Percentiles rank a stretch among this genome's conserved stretches.
Evolutionary conservation across 345 rosid genomes (phyloP).

Genomic region (Bretschneidera sinensis): DNA sequence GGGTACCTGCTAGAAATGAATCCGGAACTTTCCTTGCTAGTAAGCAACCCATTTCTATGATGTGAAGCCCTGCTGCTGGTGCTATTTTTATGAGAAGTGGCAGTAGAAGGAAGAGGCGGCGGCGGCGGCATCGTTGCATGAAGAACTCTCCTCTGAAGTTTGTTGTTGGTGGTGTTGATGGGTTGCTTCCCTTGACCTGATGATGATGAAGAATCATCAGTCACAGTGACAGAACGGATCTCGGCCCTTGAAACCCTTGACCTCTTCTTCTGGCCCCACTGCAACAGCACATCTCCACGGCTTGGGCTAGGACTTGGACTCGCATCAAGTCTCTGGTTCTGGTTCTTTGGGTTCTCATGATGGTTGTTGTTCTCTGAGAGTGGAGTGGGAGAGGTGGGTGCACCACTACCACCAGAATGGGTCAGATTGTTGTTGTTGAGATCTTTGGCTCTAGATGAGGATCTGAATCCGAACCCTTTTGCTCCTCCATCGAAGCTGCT

Average conservation of each 20-base stretch:
- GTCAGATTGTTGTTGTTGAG: conserved; percentile 12
- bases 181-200: conserved; percentile 37
- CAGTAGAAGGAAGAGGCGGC: conserved; percentile 16
- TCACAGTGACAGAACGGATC: conserved; percentile 35
- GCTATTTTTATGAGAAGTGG: background rate
- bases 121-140: conserved; percentile 38
- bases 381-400: conserved; percentile 19
- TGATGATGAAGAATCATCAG: conserved; percentile 49
- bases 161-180: conserved; percentile 11
- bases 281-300: conserved; percentile 49
- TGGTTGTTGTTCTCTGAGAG: conserved; percentile 18
- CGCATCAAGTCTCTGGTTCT: background rate
- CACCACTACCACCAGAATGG: conserved; percentile 3
- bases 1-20: conserved; percentile 36
- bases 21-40: conserved; percentile 29
- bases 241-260: conserved; percentile 50
- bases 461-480: conserved; percentile 33
- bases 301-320: conserved; percentile 24
- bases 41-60: conserved; percentile 34
- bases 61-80: conserved; percentile 15
- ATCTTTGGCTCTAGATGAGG: conserved; percentile 32
- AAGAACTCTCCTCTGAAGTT: conserved; percentile 26
- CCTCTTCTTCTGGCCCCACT: conserved; percentile 70
- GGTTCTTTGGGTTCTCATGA: background rate
- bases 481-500: conserved; percentile 26